Conservation (phyloP, 2,329 filamentous ascomycete genomes). For the Fusarium sp. region DNA sequence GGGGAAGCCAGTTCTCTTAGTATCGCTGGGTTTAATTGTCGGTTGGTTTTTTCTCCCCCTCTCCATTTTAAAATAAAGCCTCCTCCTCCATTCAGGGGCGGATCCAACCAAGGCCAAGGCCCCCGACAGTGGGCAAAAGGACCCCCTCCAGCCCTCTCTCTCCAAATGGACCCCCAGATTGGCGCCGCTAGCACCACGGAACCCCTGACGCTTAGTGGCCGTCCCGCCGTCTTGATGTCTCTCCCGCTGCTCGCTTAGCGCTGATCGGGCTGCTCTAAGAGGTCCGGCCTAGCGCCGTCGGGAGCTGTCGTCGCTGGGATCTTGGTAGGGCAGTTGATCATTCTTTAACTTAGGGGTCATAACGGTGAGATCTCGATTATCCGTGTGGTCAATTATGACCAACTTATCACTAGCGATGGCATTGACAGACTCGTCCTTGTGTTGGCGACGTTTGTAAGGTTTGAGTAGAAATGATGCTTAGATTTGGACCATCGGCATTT, state of each 20-base stretch:
- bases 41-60: slow-evolving; percentile 42
- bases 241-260: slow-evolving; percentile 49
- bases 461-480: background rate
- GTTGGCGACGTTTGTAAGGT: background rate
- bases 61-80: slow-evolving; percentile 50
- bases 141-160: background rate
- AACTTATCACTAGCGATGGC: background rate
- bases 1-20: slow-evolving; percentile 41
- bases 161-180: slow-evolving; percentile 51
- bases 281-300: slow-evolving; percentile 43
- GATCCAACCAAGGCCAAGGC: slow-evolving; percentile 47
- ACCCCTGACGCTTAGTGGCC: slow-evolving; percentile 49
- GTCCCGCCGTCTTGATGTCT: slow-evolving; percentile 47
- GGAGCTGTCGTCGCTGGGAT: slow-evolving; percentile 31
- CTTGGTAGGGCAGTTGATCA: slow-evolving; percentile 22
- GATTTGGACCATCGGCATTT: slow-evolving; percentile 30
- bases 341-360: background rate
- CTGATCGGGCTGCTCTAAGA: slow-evolving; percentile 49
- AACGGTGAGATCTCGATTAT: slow-evolving; percentile 21
- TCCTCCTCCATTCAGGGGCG: slow-evolving; percentile 50
- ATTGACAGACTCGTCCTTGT: background rate
- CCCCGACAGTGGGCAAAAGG: slow-evolving; percentile 18
- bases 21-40: slow-evolving; percentile 51
- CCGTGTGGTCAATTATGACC: background rate
- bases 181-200: slow-evolving; percentile 49